phyloP scores from a whole-genome alignment of 495 filamentous ascomycete species.

The Bathelium albidoporum region DNA sequence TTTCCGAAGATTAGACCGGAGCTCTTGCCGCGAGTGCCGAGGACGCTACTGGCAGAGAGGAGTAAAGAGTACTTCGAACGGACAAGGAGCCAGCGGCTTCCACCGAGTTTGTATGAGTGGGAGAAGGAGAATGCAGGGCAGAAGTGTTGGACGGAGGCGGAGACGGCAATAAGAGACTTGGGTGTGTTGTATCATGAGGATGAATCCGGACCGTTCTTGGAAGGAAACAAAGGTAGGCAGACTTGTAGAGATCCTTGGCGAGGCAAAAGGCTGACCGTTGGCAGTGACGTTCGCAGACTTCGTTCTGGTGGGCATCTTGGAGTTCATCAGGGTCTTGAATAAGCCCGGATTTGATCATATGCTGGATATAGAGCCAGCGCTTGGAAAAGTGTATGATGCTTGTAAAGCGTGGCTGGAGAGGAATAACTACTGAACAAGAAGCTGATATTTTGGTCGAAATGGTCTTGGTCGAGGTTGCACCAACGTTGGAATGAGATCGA shows the following conservation, averaged over 20 bases:
- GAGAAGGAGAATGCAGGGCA: constrained; percentile 34
- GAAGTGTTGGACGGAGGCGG: constrained; percentile 30
- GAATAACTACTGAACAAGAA: constrained; percentile 13
- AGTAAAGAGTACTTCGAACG: constrained; percentile 37
- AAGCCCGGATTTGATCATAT: constrained; percentile 15
- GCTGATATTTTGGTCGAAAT: background rate
- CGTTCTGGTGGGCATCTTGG: constrained; percentile 27
- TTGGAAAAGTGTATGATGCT: constrained; percentile 22
- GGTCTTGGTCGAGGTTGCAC: background rate
- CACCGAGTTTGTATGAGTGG: constrained; percentile 36
- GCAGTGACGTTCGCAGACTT: constrained; percentile 29
- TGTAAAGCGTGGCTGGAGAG: constrained; percentile 22
- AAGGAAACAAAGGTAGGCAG: constrained; percentile 23
- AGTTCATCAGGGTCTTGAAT: constrained; percentile 27
- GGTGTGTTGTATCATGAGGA: constrained; percentile 38
- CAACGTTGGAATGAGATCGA: background rate
- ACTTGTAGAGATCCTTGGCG: background rate
- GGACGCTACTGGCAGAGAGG: constrained; percentile 30
- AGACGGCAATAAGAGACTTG: constrained; percentile 30
- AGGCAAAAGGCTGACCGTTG: background rate
- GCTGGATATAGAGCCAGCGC: constrained; percentile 18
- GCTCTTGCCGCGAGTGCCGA: constrained; percentile 29
- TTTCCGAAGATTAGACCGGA: constrained; percentile 19
- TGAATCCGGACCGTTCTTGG: constrained; percentile 42
- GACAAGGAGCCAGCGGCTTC: constrained; percentile 31